Percentiles rank a stretch among this genome's conserved stretches.
These are phyloP conservation scores for Acanthamoeba lenticulata DNA, from an alignment of 208 protist species.

Conservation along the genomic window DNA sequence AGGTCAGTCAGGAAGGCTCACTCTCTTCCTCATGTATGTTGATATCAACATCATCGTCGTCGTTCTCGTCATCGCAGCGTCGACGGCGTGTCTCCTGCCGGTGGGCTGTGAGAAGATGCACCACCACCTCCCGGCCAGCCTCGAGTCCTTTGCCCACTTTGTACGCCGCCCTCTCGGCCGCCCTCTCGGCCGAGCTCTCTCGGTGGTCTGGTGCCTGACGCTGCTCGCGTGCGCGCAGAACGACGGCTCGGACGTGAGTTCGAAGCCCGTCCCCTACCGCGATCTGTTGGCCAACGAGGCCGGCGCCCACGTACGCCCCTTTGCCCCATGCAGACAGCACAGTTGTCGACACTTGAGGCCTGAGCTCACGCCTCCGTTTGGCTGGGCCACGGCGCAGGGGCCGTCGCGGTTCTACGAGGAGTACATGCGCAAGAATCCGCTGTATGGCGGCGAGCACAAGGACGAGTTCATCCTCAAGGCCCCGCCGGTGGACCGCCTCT, in stretches of 20 bases:
- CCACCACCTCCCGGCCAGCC: neutral
- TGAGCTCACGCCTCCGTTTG: neutral
- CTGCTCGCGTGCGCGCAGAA: neutral
- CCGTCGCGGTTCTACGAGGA: neutral
- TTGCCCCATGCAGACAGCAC: too few species aligned
- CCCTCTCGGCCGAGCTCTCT: too few species aligned
- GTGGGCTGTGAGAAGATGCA: neutral
- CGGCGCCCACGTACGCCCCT: neutral
- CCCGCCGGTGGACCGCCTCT: neutral
- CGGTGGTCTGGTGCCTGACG: neutral
- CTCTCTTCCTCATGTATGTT: too few species aligned
- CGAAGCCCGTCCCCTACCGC: neutral
- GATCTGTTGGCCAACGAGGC: neutral
- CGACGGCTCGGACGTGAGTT: neutral
- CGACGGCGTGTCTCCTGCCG: neutral
- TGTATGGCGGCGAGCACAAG: neutral
- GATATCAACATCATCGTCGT: neutral
- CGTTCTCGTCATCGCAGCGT: neutral
- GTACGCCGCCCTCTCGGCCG: neutral
- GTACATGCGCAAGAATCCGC: constrained; percentile 25
- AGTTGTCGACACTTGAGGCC: too few species aligned
- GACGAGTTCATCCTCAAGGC: neutral
- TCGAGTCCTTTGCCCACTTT: neutral
- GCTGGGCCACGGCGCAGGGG: neutral
- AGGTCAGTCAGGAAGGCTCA: too few species aligned